Percentiles rank a stretch among this genome's conserved stretches.
Evolutionary conservation across 2,329 filamentous ascomycete genomes (phyloP).

Genomic region (Aureobasidium sp.): DNA sequence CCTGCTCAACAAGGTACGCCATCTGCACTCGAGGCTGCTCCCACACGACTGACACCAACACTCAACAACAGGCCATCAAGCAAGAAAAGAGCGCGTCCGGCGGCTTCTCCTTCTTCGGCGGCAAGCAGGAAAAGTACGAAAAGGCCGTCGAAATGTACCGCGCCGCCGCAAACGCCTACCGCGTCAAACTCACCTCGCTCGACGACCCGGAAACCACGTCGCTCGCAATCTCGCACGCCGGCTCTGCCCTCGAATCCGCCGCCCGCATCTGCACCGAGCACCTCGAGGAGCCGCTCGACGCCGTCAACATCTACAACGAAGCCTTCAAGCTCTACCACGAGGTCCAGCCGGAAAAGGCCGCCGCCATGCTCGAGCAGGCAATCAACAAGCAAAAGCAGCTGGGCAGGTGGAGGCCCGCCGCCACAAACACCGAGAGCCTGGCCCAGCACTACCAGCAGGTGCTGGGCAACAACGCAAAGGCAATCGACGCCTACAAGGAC

Average conservation of each 20-base stretch:
- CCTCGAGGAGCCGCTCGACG: constrained; percentile 85
- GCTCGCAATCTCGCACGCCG: constrained; percentile 47
- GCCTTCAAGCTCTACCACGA: constrained; percentile 94
- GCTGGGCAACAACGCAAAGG: constrained; percentile 65
- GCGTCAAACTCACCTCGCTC: constrained; percentile 6
- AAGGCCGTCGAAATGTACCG: constrained; percentile 79
- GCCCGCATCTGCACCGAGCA: constrained; percentile 71
- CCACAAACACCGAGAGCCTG: constrained; percentile 80
- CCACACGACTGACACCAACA: background rate
- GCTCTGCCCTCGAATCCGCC: constrained; percentile 81
- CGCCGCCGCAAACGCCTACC: constrained; percentile 76
- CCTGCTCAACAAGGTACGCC: constrained; percentile 9
- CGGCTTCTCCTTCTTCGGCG: constrained; percentile 86
- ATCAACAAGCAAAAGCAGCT: constrained; percentile 81
- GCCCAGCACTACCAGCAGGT: constrained; percentile 81
- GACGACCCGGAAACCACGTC: background rate
- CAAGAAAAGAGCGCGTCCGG: constrained; percentile 61
- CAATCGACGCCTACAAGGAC: constrained; percentile 69
- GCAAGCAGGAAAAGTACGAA: constrained; percentile 79
- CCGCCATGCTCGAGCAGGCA: constrained; percentile 66
- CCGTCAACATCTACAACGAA: constrained; percentile 77
- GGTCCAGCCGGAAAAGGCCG: constrained; percentile 72
- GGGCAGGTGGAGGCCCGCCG: constrained; percentile 85
- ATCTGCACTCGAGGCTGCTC: no score
- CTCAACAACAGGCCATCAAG: constrained; percentile 69